phyloP scores from a whole-genome alignment of 257 asterid genomes.

The Dorcoceras hygrometricum region DNA sequence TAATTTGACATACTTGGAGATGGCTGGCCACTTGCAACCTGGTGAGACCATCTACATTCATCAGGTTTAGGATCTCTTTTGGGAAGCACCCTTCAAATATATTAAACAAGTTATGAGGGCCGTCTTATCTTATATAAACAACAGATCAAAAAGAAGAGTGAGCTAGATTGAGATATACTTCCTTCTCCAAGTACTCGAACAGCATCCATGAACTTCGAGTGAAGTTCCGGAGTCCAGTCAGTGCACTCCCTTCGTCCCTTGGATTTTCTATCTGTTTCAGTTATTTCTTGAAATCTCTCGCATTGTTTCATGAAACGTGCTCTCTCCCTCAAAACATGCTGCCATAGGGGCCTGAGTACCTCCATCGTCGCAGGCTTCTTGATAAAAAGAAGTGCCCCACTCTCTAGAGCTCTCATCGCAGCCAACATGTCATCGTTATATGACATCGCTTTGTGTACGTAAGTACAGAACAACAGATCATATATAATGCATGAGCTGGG shows the following conservation, averaged over 20 bases:
- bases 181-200: conserved; percentile 33
- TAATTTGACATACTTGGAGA: conserved; percentile 40
- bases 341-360: conserved; percentile 9
- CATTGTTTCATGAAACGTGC: background rate
- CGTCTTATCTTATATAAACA: background rate
- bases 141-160: background rate
- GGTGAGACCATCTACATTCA: conserved; percentile 47
- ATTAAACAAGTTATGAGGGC: background rate
- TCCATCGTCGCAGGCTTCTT: conserved; percentile 11
- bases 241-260: conserved; percentile 25
- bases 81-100: conserved; percentile 43
- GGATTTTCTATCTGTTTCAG: too few species aligned
- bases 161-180: conserved; percentile 22
- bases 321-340: conserved; percentile 10
- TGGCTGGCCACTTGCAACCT: conserved; percentile 62
- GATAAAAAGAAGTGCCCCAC: conserved; percentile 20
- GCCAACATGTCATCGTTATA: background rate
- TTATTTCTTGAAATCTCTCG: background rate
- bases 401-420: conserved; percentile 6
- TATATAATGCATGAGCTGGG: too few species aligned
- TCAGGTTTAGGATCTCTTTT: conserved; percentile 35
- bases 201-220: conserved; percentile 30
- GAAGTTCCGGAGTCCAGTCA: conserved; percentile 32
- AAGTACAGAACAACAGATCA: background rate
- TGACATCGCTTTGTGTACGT: conserved; percentile 21